A percentile compares a stretch with the other conserved stretches of the same genome.
phyloP scores from a whole-genome alignment of 1,139 yeast genomes.

The Trichomonascaceae sp. region DNA sequence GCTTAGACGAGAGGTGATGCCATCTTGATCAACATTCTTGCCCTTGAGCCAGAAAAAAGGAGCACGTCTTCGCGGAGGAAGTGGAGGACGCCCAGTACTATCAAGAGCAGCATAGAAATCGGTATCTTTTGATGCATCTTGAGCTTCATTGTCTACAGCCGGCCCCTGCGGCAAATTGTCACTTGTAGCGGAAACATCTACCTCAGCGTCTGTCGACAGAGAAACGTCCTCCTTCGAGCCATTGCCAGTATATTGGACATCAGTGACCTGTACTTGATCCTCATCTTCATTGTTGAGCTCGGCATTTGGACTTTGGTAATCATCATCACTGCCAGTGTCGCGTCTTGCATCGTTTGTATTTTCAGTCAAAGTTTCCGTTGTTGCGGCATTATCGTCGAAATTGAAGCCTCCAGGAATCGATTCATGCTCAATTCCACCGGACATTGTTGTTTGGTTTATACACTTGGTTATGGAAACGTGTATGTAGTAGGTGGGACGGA shows the following conservation, averaged over 20 bases:
- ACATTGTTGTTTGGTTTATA: neutral
- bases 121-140: neutral
- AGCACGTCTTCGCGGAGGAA: conserved; percentile 31
- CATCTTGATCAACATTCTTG: conserved; percentile 14
- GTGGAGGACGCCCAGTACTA: conserved; percentile 19
- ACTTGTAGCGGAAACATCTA: neutral
- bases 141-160: neutral
- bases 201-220: neutral
- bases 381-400: neutral
- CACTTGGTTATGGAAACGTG: neutral
- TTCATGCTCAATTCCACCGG: neutral
- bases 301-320: neutral
- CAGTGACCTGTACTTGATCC: neutral
- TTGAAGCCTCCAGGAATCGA: neutral
- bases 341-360: neutral
- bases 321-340: neutral
- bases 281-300: neutral
- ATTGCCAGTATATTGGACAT: neutral
- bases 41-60: conserved; percentile 32
- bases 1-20: conserved; percentile 35
- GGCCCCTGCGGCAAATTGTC: neutral
- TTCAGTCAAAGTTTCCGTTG: neutral
- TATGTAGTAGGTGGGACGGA: neutral
- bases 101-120: neutral
- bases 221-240: neutral